Evolutionary conservation across 1,284 basidiomycete genomes (phyloP).

Genomic region (Ganoderma multipileum): DNA sequence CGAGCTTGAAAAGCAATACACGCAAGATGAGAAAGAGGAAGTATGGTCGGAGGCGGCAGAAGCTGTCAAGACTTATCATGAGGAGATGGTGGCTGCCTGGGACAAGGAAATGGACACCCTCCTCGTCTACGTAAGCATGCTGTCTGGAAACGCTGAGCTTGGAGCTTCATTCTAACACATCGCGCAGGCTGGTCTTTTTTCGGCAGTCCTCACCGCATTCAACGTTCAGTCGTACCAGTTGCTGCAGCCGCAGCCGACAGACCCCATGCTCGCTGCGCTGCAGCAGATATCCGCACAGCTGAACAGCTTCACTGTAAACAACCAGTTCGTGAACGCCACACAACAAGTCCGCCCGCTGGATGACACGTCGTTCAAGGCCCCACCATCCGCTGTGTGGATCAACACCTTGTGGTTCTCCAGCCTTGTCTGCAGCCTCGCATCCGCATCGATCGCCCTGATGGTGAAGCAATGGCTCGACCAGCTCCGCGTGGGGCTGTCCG

Average conservation of each 20-base stretch:
- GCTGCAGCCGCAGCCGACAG: conserved; percentile 13
- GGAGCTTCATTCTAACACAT: neutral
- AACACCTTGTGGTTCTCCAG: conserved; percentile 31
- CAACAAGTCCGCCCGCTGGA: conserved; percentile 18
- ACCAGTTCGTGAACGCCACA: conserved; percentile 14
- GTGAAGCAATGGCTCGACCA: conserved; percentile 31
- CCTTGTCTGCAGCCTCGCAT: conserved; percentile 23
- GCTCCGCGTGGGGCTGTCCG: conserved; percentile 3
- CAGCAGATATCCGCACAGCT: conserved; percentile 24
- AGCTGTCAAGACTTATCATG: conserved; percentile 2
- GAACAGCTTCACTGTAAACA: conserved; percentile 17
- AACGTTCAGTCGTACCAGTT: conserved; percentile 19
- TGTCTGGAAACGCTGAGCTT: neutral
- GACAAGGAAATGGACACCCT: conserved; percentile 10
- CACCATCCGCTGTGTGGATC: conserved; percentile 18
- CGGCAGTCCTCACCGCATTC: conserved; percentile 29
- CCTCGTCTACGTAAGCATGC: neutral
- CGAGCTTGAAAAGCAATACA: conserved; percentile 1
- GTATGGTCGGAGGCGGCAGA: conserved; percentile 2
- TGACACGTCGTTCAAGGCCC: conserved; percentile 6
- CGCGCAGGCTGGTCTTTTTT: conserved; percentile 29
- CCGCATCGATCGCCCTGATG: conserved; percentile 24
- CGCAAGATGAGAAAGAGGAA: neutral
- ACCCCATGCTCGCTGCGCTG: conserved; percentile 12
- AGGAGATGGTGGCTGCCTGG: conserved; percentile 6